A percentile compares a stretch with the other conserved stretches of the same genome.
phyloP scores from a whole-genome alignment of 192 early-diverging fungal species.

The Chytriomyces sp. region DNA sequence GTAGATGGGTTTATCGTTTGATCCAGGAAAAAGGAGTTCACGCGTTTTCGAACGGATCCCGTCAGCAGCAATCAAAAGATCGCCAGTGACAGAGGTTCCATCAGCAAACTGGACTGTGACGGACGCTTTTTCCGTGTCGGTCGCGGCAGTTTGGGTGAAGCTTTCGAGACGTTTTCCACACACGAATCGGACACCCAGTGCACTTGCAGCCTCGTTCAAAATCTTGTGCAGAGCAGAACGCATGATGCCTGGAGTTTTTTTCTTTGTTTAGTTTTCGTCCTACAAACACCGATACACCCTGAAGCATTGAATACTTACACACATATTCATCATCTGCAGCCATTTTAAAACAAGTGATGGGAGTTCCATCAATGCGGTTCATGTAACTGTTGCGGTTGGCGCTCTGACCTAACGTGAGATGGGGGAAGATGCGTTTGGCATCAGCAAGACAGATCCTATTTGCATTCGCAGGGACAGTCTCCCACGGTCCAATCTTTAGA shows the following conservation, averaged over 20 bases:
- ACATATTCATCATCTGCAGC: neutral
- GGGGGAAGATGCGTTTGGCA: too few species aligned
- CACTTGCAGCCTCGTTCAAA: neutral
- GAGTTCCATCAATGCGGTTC: neutral
- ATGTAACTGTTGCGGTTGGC: neutral
- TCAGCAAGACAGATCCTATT: too few species aligned
- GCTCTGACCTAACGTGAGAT: neutral
- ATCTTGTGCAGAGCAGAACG: neutral
- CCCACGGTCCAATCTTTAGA: too few species aligned
- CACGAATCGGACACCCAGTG: neutral
- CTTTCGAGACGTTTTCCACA: neutral
- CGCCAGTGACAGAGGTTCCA: slow-evolving; percentile 1
- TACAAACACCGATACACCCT: too few species aligned
- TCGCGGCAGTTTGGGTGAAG: neutral
- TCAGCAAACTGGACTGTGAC: slow-evolving; percentile 29
- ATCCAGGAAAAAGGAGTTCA: slow-evolving; percentile 38
- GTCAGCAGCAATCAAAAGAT: slow-evolving; percentile 33
- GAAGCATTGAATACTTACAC: neutral
- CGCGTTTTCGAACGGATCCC: slow-evolving; percentile 24
- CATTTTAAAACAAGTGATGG: neutral
- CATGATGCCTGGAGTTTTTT: neutral
- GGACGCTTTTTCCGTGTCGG: neutral
- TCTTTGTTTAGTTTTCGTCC: neutral
- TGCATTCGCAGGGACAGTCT: too few species aligned
- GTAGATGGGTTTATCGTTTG: slow-evolving; percentile 14